Conservation (phyloP, 352 stramenopile genomes). For the Peronosclerospora sorghi region DNA sequence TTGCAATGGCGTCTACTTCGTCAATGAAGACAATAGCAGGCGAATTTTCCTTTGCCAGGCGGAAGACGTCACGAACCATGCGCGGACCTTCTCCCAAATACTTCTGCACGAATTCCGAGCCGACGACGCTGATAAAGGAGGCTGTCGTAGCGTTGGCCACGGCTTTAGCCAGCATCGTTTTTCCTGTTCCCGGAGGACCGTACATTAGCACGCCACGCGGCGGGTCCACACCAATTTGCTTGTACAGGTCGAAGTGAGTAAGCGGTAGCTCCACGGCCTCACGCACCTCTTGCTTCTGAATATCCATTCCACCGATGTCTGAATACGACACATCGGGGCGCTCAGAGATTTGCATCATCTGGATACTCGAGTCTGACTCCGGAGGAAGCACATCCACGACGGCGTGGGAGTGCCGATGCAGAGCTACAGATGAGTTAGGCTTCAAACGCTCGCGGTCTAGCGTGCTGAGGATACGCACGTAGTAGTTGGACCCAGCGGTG, state of each 20-base stretch:
- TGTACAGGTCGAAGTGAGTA: constrained; percentile 99
- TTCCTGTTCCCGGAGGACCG: constrained; percentile 91
- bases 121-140: constrained; percentile 96
- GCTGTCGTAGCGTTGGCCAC: constrained; percentile 98
- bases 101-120: constrained; percentile 99
- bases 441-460: constrained; percentile 98
- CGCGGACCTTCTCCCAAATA: constrained; percentile 98
- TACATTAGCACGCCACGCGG: constrained; percentile 97
- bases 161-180: constrained; percentile 99
- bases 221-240: constrained; percentile 99
- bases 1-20: constrained; percentile 99
- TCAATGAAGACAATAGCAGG: constrained; percentile 99
- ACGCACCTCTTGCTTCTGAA: constrained; percentile 98
- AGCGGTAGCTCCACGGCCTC: constrained; percentile 99
- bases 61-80: constrained; percentile 99
- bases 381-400: constrained; percentile 97
- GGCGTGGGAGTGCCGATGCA: constrained; percentile 97
- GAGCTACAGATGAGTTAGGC: constrained; percentile 96
- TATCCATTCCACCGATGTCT: constrained; percentile 99
- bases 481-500: constrained; percentile 98
- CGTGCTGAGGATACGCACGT: constrained; percentile 97
- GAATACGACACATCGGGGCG: constrained; percentile 92
- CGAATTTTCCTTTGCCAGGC: constrained; percentile 97
- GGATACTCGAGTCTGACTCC: constrained; percentile 98
- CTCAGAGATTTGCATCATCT: constrained; percentile 98